These are phyloP conservation scores for Physaria fendleri DNA, from an alignment of 345 rosid species.

Conservation along the genomic window DNA sequence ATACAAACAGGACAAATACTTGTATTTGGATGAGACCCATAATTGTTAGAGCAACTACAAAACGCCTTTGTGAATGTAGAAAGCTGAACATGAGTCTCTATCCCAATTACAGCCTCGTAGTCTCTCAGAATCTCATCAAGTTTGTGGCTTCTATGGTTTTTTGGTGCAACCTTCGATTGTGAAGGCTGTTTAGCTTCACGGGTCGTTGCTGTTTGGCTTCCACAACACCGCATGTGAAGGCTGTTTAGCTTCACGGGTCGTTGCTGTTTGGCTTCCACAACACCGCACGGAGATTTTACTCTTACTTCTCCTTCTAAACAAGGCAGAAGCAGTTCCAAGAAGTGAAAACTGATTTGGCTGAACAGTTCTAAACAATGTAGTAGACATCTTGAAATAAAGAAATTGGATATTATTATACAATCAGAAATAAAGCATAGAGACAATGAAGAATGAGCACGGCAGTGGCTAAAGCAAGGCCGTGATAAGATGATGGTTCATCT, in stretches of 20 bases:
- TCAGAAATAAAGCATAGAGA: background rate
- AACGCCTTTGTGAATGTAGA: slow-evolving; percentile 85
- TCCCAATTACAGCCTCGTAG: slow-evolving; percentile 82
- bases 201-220: slow-evolving; percentile 42
- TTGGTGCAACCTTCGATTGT: slow-evolving; percentile 39
- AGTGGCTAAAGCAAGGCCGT: too few species aligned
- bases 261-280: slow-evolving; percentile 41
- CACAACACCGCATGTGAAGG: slow-evolving; percentile 36
- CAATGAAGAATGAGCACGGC: too few species aligned
- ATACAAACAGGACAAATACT: slow-evolving; percentile 81
- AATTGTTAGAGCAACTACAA: slow-evolving; percentile 78
- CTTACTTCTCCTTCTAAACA: slow-evolving; percentile 41
- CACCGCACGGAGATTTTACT: slow-evolving; percentile 44
- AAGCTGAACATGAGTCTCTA: slow-evolving; percentile 95
- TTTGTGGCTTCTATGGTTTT: slow-evolving; percentile 35
- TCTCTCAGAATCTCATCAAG: slow-evolving; percentile 48
- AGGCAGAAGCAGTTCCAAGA: slow-evolving; percentile 33
- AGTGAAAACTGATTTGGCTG: slow-evolving; percentile 45
- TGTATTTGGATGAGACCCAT: slow-evolving; percentile 70
- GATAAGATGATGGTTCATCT: too few species aligned
- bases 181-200: slow-evolving; percentile 45
- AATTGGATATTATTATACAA: background rate
- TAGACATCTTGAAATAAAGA: slow-evolving; percentile 45
- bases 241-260: slow-evolving; percentile 48
- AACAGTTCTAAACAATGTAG: slow-evolving; percentile 44